These are phyloP conservation scores for Phyllosticta capitalensis DNA, from an alignment of 2,329 filamentous ascomycete species.

Conservation along the genomic window DNA sequence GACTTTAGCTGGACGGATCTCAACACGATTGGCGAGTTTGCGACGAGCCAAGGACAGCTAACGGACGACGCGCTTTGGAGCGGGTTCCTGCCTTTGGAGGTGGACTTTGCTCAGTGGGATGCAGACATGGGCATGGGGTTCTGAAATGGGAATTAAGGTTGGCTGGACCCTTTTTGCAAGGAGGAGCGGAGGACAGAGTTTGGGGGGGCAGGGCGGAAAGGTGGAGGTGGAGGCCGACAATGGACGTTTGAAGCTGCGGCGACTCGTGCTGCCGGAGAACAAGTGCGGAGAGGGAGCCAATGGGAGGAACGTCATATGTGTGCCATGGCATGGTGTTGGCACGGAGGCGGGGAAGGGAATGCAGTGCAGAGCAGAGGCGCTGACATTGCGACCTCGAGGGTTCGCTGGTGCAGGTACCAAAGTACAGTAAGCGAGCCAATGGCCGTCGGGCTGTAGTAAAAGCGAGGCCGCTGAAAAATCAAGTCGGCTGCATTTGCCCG, in stretches of 20 bases:
- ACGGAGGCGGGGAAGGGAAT: neutral
- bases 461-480: neutral
- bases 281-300: neutral
- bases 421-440: neutral
- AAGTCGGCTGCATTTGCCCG: neutral
- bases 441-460: neutral
- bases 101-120: slow-evolving; percentile 16
- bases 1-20: slow-evolving; percentile 43
- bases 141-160: neutral
- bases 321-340: neutral
- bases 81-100: slow-evolving; percentile 29
- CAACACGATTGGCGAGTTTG: slow-evolving; percentile 39
- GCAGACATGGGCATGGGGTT: slow-evolving; percentile 9
- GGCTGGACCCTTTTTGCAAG: neutral
- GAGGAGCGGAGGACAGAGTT: neutral
- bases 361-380: too few species aligned
- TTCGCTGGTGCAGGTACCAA: too few species aligned
- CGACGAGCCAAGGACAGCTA: slow-evolving; percentile 30
- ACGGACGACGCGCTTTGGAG: slow-evolving; percentile 16
- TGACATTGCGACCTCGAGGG: too few species aligned
- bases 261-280: neutral
- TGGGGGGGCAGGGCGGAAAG: neutral
- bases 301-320: too few species aligned
- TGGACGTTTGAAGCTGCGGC: neutral
- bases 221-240: neutral